Evolutionary conservation across 139 green algal genomes (phyloP).

Genomic region (Micractinium conductrix): DNA sequence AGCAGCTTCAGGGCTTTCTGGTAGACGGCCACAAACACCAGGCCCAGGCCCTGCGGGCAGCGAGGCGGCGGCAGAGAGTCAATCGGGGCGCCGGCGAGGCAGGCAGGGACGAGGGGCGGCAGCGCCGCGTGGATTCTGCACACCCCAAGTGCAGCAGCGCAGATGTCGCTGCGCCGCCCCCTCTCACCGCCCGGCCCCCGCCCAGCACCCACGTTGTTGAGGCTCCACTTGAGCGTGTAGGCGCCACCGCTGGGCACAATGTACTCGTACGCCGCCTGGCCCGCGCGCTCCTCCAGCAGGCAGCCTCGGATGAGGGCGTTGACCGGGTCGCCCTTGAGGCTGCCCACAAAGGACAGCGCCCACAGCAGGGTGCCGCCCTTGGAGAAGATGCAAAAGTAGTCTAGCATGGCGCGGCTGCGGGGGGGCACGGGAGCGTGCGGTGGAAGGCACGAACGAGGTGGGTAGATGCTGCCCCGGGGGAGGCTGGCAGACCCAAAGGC

Average conservation of each 20-base stretch:
- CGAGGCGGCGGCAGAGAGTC: too few relatives aligned
- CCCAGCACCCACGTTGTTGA: slow-evolving; percentile 86
- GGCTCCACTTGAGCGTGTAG: slow-evolving; percentile 94
- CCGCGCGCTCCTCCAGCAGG: slow-evolving; percentile 93
- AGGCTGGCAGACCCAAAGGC: too few relatives aligned
- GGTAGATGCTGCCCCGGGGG: too few relatives aligned
- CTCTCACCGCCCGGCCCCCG: neutral
- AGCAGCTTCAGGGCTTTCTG: slow-evolving; percentile 88
- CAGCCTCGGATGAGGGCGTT: slow-evolving; percentile 86
- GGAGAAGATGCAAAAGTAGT: slow-evolving; percentile 83
- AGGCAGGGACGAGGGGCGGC: too few relatives aligned
- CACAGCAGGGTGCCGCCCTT: slow-evolving; percentile 87
- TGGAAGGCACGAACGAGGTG: too few relatives aligned
- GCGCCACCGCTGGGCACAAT: slow-evolving; percentile 65
- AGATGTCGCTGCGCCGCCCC: neutral
- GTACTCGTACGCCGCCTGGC: slow-evolving; percentile 83
- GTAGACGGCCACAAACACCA: slow-evolving; percentile 98
- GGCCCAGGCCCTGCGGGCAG: slow-evolving; percentile 79
- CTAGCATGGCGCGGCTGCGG: slow-evolving; percentile 12
- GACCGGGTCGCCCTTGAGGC: slow-evolving; percentile 73
- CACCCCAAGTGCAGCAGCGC: too few relatives aligned
- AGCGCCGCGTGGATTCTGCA: too few relatives aligned
- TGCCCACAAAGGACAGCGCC: slow-evolving; percentile 72
- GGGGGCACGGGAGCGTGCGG: too few relatives aligned
- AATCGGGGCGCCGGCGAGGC: too few relatives aligned